Evolutionary conservation across 2,329 filamentous ascomycete genomes (phyloP), one percentile per base, ranked within the genome.

Genomic region (Penicillium frequentans): DNA sequence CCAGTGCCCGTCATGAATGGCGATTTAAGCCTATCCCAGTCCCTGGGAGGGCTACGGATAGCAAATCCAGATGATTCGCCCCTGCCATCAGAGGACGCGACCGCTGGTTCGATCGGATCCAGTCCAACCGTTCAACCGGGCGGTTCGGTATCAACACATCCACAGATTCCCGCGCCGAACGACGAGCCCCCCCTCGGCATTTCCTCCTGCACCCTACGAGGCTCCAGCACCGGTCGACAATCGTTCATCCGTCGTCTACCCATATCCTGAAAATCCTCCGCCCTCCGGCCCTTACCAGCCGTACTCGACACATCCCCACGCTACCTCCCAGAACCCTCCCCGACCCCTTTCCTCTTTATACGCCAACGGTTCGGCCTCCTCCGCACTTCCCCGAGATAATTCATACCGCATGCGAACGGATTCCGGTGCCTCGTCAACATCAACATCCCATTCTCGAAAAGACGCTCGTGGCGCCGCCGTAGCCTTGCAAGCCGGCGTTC

Each of bases 21-120:
- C 77, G 92, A 96, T 81, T 80, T 96, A 74, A 96, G 90, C 77
- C 86, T 98, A 65, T 95, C 92, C 72, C 90, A 93, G 79, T 91
- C 91, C 71, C 84, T 98, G 70, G 95, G 95, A 71, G 93, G 93
- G 70, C 82, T 99, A 76, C 91, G 93, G 75, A 98, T 99, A 75
- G 93, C 95, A 69, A 99, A 98, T 76, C 93, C 93, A 54, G 93
- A 97, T 79, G 87, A 95, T 78, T 83, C 85, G 59, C 79, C 80
- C 59, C 64, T 74, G 54, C 69, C 71, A 46, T 69, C 73, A 27
- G 71, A 76, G 55, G 72, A 73, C 59, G 63, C 71, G 56, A 62
- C 65, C 63, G 59, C 60, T 62, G 69, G 66, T 45, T 63, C 62
- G 60, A 58, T 57, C 49, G 61, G 61, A 57, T 54, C 61, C 53